Evolutionary conservation across 2,329 filamentous ascomycete species (phyloP).

Genomic region (Madurella mycetomatis): DNA sequence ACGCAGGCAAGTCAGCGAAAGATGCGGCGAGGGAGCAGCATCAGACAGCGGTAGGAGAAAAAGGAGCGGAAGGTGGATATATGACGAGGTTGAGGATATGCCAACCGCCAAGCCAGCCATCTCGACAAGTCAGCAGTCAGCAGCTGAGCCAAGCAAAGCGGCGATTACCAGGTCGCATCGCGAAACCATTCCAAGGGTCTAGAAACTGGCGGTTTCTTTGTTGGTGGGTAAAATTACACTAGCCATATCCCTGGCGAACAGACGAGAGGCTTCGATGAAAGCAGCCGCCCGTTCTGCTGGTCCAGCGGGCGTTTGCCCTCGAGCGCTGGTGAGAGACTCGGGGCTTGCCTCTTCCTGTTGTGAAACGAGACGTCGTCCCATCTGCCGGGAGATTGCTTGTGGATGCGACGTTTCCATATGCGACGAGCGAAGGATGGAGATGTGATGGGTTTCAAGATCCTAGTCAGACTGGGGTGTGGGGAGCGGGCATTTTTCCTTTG

Average conservation of each 20-base stretch:
- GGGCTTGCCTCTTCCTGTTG: not conserved
- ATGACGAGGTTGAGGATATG: not conserved
- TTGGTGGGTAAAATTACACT: not conserved
- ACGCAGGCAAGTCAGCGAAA: not conserved
- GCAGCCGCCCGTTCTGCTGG: too few relatives aligned
- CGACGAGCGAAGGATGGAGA: not conserved
- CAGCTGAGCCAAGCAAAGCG: not conserved
- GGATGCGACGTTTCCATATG: not conserved
- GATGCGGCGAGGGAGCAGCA: not conserved
- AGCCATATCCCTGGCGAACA: too few relatives aligned
- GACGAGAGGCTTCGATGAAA: too few relatives aligned
- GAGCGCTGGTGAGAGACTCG: not conserved
- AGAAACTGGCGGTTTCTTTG: not conserved
- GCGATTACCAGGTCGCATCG: not conserved
- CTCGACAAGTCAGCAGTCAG: not conserved
- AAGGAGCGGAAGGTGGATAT: not conserved
- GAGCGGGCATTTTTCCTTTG: not conserved
- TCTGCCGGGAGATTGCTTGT: not conserved
- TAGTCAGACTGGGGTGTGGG: not conserved
- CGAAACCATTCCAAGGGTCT: not conserved
- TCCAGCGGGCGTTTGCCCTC: too few relatives aligned
- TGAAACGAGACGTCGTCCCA: constrained; percentile 3
- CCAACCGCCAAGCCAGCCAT: not conserved
- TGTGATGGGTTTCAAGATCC: not conserved
- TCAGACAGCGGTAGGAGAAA: not conserved